Evolutionary conservation across 305 asterid genomes (phyloP), one percentile per base, ranked within the genome.

Genomic region (Caryopteris hybrid): DNA sequence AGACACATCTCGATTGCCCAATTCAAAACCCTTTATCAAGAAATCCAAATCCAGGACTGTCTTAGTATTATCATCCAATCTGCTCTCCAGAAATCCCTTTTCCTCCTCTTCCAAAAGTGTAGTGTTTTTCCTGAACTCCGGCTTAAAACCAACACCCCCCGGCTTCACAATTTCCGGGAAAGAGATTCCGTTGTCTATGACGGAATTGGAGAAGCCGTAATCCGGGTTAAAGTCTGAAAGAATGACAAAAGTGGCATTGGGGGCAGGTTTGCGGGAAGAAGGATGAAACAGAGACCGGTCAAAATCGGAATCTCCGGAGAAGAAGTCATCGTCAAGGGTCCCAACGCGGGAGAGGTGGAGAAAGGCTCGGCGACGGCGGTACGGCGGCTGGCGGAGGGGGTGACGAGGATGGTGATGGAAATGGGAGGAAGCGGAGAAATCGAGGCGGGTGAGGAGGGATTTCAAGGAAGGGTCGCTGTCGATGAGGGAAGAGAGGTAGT

Each of bases 301-400:
- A 21, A 82, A 80, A 78, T 92, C 92, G 0, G 92, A 80, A 66
- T 92, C 97, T 1, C 95, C 95, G 33, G 96, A 90, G 81, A 92
- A 90, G 81, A 92, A 92, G 59, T 90, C 98, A 34, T 92, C 97
- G 52, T 92, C 96, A 1, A 92, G 92, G 56, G 84, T 74, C 8
- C 83, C 87, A 3, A 82, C 79, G 22, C 87, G 82, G 9, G 87
- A 77, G 64, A 82, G 81, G 57, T 82, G 87, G 14, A 82, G 78
- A 23, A 82, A 82, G 31, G 86, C 85, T 52, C 88, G 92, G 68
- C 83, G 95, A 61, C 79, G 87, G 60, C 75, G 89, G 67, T 41
- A 70, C 14, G 70, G 50, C 20, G 45, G 77, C 1, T 41, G 85
- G 17, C 66, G 84, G 60, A 42, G 74, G 76, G 47, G 71, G 27